phyloP scores from a whole-genome alignment of 1,139 yeast genomes.

The Taphrina wiesneri region DNA sequence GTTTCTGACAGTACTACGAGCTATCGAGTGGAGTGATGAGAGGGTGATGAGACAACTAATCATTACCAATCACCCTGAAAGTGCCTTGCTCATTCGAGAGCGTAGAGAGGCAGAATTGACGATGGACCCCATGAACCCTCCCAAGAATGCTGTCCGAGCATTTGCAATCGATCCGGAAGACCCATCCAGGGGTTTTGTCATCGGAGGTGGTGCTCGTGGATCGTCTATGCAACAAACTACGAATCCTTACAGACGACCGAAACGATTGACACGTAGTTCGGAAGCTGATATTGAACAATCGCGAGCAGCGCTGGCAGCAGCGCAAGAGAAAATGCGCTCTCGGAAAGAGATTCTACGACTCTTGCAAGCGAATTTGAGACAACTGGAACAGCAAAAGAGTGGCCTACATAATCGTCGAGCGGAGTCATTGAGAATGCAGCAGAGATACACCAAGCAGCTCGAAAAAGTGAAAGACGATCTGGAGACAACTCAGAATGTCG shows the following conservation, averaged over 20 bases:
- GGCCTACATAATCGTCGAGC: constrained; percentile 1
- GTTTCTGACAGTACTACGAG: constrained; percentile 60
- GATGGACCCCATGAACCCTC: constrained; percentile 44
- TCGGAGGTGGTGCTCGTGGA: constrained; percentile 45
- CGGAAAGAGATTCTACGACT: not conserved
- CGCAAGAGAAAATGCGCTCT: constrained; percentile 11
- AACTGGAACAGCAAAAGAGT: not conserved
- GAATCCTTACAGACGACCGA: constrained; percentile 45
- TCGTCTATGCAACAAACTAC: constrained; percentile 64
- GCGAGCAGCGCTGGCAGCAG: constrained; percentile 1
- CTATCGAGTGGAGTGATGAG: constrained; percentile 47
- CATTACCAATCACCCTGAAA: constrained; percentile 65
- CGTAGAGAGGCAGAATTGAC: constrained; percentile 56
- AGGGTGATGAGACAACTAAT: constrained; percentile 49
- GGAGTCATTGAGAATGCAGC: constrained; percentile 2
- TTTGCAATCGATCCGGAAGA: constrained; percentile 51
- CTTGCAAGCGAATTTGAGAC: not conserved
- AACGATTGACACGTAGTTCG: constrained; percentile 40
- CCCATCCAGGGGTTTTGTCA: constrained; percentile 46
- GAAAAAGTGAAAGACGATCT: constrained; percentile 19
- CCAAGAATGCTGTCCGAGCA: constrained; percentile 53
- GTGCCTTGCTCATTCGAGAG: constrained; percentile 56
- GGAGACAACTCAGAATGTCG: constrained; percentile 16
- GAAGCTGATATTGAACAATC: constrained; percentile 34
- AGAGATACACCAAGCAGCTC: constrained; percentile 9